These are phyloP conservation scores for Xylaria hypoxylon DNA, from an alignment of 2,329 filamentous ascomycete species.

Conservation along the genomic window DNA sequence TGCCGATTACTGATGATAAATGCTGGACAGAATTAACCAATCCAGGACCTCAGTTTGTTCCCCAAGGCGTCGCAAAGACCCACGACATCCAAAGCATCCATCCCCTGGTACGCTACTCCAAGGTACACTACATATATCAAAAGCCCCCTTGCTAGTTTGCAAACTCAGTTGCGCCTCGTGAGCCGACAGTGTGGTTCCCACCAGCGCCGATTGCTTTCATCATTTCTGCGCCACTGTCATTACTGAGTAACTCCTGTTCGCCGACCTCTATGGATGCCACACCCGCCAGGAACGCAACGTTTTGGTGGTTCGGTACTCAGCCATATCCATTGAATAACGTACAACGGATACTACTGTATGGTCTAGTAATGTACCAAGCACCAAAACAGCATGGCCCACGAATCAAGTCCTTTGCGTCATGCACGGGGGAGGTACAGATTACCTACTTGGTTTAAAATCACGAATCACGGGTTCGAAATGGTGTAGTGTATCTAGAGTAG, in stretches of 20 bases:
- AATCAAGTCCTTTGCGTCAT: constrained; percentile 22
- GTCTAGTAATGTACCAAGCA: constrained; percentile 12
- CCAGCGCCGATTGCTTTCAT: not conserved
- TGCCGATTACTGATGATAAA: constrained; percentile 22
- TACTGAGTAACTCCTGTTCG: constrained; percentile 17
- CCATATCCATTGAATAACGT: not conserved
- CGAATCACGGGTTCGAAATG: constrained; percentile 13
- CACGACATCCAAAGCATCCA: constrained; percentile 13
- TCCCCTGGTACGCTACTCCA: constrained; percentile 22
- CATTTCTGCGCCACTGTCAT: constrained; percentile 2
- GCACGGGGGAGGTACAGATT: constrained; percentile 2
- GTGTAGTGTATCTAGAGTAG: not conserved
- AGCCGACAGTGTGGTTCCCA: constrained; percentile 20
- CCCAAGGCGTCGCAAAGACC: constrained; percentile 16
- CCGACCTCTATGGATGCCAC: constrained; percentile 29
- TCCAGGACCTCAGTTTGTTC: constrained; percentile 12
- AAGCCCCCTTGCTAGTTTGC: constrained; percentile 17
- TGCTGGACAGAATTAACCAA: constrained; percentile 1
- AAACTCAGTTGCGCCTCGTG: constrained; percentile 1
- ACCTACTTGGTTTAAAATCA: constrained; percentile 2
- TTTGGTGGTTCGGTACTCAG: constrained; percentile 13
- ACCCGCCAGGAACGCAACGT: constrained; percentile 25
- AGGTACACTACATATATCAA: constrained; percentile 10
- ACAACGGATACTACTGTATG: constrained; percentile 1
- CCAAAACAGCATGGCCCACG: constrained; percentile 14